phyloP scores from a whole-genome alignment of 805 yeast genomes.

The Lachancea meyersii region DNA sequence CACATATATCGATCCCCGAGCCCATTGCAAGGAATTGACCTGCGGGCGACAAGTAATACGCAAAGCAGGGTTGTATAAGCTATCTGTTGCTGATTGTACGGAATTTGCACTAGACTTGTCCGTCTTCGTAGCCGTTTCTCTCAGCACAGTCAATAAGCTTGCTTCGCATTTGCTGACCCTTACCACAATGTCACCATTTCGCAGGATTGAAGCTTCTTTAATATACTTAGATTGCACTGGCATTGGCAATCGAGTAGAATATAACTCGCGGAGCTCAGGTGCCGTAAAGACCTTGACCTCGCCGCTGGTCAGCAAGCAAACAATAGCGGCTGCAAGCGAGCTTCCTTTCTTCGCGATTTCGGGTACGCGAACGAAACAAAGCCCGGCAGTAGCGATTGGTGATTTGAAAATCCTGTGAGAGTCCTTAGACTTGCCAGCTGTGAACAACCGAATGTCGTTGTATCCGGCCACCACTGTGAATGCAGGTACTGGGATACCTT shows the following conservation, averaged over 20 bases:
- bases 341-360: conserved; percentile 15
- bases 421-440: conserved; percentile 54
- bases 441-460: conserved; percentile 56
- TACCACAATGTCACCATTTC: conserved; percentile 52
- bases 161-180: conserved; percentile 53
- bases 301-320: conserved; percentile 42
- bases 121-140: conserved; percentile 41
- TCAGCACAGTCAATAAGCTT: conserved; percentile 43
- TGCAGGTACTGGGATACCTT: conserved; percentile 59
- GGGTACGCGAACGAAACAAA: conserved; percentile 36
- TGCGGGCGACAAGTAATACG: conserved; percentile 74
- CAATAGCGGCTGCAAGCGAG: conserved; percentile 43
- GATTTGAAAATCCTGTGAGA: conserved; percentile 56
- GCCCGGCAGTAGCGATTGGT: conserved; percentile 42
- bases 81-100: conserved; percentile 38
- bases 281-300: conserved; percentile 43
- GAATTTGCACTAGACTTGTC: conserved; percentile 6
- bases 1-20: conserved; percentile 66
- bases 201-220: conserved; percentile 40
- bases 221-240: conserved; percentile 37
- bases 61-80: conserved; percentile 62
- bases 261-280: conserved; percentile 59
- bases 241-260: conserved; percentile 42
- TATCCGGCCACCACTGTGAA: conserved; percentile 49
- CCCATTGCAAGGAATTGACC: conserved; percentile 77